Evolutionary conservation across 768 basidiomycete genomes (phyloP).

Genomic region (Lepiota venenata): DNA sequence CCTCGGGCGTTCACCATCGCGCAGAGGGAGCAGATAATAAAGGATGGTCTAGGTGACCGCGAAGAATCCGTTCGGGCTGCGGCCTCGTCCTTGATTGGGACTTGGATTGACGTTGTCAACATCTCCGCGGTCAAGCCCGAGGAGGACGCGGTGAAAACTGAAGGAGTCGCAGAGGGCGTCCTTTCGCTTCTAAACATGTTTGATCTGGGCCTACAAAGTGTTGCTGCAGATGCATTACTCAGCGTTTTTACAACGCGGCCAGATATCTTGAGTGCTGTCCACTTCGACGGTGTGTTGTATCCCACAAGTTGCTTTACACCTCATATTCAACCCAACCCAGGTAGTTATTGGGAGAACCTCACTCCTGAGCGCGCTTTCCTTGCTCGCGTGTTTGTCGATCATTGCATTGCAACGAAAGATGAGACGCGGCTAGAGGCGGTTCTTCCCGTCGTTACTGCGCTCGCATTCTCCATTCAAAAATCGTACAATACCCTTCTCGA

Average conservation of each 20-base stretch:
- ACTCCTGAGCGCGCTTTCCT: slow-evolving; percentile 79
- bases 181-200: slow-evolving; percentile 53
- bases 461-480: slow-evolving; percentile 73
- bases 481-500: slow-evolving; percentile 55
- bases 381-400: slow-evolving; percentile 77
- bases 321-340: slow-evolving; percentile 32
- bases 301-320: background rate
- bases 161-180: slow-evolving; percentile 32
- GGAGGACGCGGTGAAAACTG: slow-evolving; percentile 18
- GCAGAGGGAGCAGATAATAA: slow-evolving; percentile 76
- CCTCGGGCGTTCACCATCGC: slow-evolving; percentile 62
- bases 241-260: slow-evolving; percentile 65
- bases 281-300: slow-evolving; percentile 59
- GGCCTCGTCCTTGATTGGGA: slow-evolving; percentile 64
- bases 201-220: slow-evolving; percentile 52
- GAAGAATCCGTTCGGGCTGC: slow-evolving; percentile 71
- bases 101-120: slow-evolving; percentile 70
- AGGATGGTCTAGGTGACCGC: slow-evolving; percentile 84
- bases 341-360: slow-evolving; percentile 64
- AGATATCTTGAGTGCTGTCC: slow-evolving; percentile 64
- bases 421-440: slow-evolving; percentile 59
- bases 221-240: slow-evolving; percentile 72
- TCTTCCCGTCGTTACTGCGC: slow-evolving; percentile 80
- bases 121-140: slow-evolving; percentile 25
- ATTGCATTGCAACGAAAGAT: slow-evolving; percentile 63